Conservation (phyloP, 345 rosid genomes). For the Citrus sp. region DNA sequence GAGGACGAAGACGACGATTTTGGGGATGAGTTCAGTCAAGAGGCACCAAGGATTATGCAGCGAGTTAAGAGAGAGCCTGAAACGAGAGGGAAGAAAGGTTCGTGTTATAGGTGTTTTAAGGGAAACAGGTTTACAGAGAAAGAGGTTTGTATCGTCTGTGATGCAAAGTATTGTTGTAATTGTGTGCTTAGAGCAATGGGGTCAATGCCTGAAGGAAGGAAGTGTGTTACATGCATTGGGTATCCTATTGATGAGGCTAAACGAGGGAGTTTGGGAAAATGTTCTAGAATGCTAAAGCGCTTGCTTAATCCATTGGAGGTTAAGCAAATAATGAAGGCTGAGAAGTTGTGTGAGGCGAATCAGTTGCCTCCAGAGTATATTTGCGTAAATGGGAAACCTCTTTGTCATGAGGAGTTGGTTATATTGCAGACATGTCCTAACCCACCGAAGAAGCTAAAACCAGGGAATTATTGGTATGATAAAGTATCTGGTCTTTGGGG, state of each 20-base stretch:
- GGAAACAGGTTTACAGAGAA: constrained; percentile 91
- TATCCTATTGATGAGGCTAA: constrained; percentile 77
- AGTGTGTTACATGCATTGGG: constrained; percentile 90
- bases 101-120: constrained; percentile 85
- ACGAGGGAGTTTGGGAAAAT: constrained; percentile 73
- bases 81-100: constrained; percentile 80
- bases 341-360: constrained; percentile 86
- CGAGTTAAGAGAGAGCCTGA: constrained; percentile 51
- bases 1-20: constrained; percentile 32
- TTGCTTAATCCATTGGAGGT: constrained; percentile 89
- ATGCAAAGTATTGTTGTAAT: constrained; percentile 83
- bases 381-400: constrained; percentile 73
- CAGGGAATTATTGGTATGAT: constrained; percentile 99
- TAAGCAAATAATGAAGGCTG: constrained; percentile 88
- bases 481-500: constrained; percentile 99
- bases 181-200: constrained; percentile 99
- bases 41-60: constrained; percentile 25
- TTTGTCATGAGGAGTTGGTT: constrained; percentile 77
- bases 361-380: constrained; percentile 90
- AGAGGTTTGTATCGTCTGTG: constrained; percentile 95
- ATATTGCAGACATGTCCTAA: constrained; percentile 69
- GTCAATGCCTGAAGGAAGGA: constrained; percentile 99
- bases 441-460: constrained; percentile 93
- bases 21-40: constrained; percentile 40
- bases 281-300: constrained; percentile 93